Conservation (phyloP, 73 alveolate genomes). For the Paraurostyla sp. region DNA sequence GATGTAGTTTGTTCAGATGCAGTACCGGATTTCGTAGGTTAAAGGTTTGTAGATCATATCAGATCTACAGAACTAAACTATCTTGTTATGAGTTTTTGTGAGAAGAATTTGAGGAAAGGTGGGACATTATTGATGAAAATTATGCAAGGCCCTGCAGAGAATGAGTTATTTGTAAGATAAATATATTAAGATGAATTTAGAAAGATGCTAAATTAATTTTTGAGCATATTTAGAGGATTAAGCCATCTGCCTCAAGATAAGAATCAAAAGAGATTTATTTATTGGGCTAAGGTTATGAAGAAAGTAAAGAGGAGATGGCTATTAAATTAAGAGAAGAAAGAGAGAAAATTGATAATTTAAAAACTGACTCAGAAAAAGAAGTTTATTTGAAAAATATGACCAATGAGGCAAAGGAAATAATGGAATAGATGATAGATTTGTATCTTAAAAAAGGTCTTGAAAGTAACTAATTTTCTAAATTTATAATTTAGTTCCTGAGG, state of each 20-base stretch:
- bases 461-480: neutral
- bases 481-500: slow-evolving; percentile 20
- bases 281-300: slow-evolving; percentile 77
- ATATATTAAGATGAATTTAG: slow-evolving; percentile 27
- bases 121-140: slow-evolving; percentile 86
- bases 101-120: slow-evolving; percentile 71
- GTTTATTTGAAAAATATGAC: neutral
- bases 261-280: slow-evolving; percentile 84
- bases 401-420: neutral
- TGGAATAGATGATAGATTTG: neutral
- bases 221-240: slow-evolving; percentile 78
- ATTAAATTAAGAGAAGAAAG: neutral
- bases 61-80: slow-evolving; percentile 71
- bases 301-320: slow-evolving; percentile 5
- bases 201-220: slow-evolving; percentile 62
- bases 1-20: slow-evolving; percentile 87
- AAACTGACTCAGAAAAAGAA: neutral
- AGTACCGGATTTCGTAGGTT: slow-evolving; percentile 89
- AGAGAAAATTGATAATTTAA: neutral
- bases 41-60: slow-evolving; percentile 80
- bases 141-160: slow-evolving; percentile 77
- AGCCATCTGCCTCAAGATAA: slow-evolving; percentile 85
- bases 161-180: slow-evolving; percentile 65
- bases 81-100: slow-evolving; percentile 65
- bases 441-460: neutral